Evolutionary conservation across 2,329 filamentous ascomycete genomes (phyloP).

Genomic region (Xylaria polymorpha): DNA sequence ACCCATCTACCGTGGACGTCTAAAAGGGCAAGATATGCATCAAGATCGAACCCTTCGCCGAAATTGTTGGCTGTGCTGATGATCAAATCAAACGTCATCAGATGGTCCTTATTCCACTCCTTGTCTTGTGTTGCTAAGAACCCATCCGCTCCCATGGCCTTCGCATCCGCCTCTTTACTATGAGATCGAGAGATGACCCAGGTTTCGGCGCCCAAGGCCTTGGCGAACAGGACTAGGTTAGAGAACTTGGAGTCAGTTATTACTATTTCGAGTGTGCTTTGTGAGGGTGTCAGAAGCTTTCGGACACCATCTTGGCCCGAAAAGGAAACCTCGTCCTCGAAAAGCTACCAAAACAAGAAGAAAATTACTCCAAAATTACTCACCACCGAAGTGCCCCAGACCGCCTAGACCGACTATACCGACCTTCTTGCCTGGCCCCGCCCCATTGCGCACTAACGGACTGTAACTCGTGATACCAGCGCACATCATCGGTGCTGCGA

Average conservation of each 20-base stretch:
- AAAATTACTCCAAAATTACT: no score
- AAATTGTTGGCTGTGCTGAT: slow-evolving; percentile 79
- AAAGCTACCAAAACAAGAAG: no score
- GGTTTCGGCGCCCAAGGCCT: slow-evolving; percentile 71
- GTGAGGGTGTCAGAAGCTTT: no score
- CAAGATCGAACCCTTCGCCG: slow-evolving; percentile 73
- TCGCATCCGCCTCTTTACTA: slow-evolving; percentile 69
- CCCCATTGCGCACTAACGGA: slow-evolving; percentile 79
- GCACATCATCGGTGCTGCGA: slow-evolving; percentile 85
- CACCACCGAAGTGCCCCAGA: slow-evolving; percentile 73
- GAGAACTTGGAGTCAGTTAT: no score
- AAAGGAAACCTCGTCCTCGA: no score
- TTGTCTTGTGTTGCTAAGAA: slow-evolving; percentile 69
- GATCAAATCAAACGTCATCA: slow-evolving; percentile 79
- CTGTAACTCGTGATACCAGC: slow-evolving; percentile 85
- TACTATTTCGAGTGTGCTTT: no score
- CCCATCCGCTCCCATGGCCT: slow-evolving; percentile 69
- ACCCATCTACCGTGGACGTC: slow-evolving; percentile 86
- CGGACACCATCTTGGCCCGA: no score
- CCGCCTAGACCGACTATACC: slow-evolving; percentile 79
- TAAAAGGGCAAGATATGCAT: slow-evolving; percentile 79
- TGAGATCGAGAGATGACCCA: slow-evolving; percentile 71
- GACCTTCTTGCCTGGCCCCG: slow-evolving; percentile 82
- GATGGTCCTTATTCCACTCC: slow-evolving; percentile 67
- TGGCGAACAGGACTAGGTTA: slow-evolving; percentile 68